Percentiles rank a stretch among this genome's conserved stretches.
phyloP scores from a whole-genome alignment of 371 early-diverging fungal species.

The Syncephalis plumigaleata region DNA sequence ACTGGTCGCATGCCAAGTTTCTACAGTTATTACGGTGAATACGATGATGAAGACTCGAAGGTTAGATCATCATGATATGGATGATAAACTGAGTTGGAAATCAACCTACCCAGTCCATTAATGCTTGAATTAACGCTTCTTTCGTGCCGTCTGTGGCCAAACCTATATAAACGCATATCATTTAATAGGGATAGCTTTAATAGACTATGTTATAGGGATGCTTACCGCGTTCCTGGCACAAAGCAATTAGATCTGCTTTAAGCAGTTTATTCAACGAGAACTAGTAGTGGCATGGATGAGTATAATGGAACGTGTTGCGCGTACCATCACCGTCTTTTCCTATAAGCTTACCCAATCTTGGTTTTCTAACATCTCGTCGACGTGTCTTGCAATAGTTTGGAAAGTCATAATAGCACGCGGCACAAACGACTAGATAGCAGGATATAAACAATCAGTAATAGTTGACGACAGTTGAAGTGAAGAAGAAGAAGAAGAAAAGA shows the following conservation, averaged over 20 bases:
- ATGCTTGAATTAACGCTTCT: conserved; percentile 27
- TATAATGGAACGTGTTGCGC: too few species aligned
- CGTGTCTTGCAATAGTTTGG: conserved; percentile 27
- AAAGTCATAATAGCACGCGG: conserved; percentile 10
- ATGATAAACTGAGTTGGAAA: neutral
- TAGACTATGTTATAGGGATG: neutral
- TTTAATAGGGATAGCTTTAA: neutral
- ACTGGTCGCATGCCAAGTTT: conserved; percentile 39
- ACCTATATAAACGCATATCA: conserved; percentile 17
- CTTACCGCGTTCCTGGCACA: conserved; percentile 55
- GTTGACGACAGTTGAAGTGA: too few species aligned
- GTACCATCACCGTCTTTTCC: conserved; percentile 1
- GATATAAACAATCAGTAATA: too few species aligned
- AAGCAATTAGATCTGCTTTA: conserved; percentile 47
- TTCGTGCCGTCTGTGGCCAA: conserved; percentile 44
- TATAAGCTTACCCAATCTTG: conserved; percentile 17
- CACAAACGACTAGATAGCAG: too few species aligned
- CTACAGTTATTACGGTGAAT: conserved; percentile 13
- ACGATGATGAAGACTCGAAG: neutral
- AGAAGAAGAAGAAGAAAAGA: too few species aligned
- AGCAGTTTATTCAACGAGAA: conserved; percentile 29
- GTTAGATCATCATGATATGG: neutral
- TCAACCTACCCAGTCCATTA: conserved; percentile 41
- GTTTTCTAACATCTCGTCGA: conserved; percentile 29
- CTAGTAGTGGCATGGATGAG: too few species aligned